Evolutionary conservation across 139 green algal species (phyloP), one percentile per base, ranked within the genome.

Genomic region (Zygnema cylindricum): DNA sequence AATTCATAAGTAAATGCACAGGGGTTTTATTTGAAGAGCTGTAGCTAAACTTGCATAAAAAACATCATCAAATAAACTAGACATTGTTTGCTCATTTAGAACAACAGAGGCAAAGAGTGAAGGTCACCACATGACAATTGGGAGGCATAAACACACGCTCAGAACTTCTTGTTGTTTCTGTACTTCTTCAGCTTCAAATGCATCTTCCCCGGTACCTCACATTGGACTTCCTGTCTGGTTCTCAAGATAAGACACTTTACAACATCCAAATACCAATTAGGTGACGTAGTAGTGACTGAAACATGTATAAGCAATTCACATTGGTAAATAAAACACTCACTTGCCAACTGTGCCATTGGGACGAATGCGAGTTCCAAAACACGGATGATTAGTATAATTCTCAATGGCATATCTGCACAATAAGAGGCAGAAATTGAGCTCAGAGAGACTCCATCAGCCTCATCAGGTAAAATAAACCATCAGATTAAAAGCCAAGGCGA

Each of bases 321-420:
- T n/a, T n/a, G n/a, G n/a, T n/a, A n/a, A n/a, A n/a, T n/a, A 73
- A 49, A 32, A 1, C 33, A 25, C 76, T 86, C 33, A 86, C 85
- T 39, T 39, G 41, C 75, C 55, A 38, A 85, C 41, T 49, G 87
- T 69, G 38, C 87, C 87, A 21, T 90, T 55, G 32, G 55, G 79
- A 30, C 38, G 30, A 30, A 76, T 39, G 25, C 81, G 81, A 32
- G 43, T 91, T 22, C 87, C 91, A 42, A 93, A 38, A 69, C 83
- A 92, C 25, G 76, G 86, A 76, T 97, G 95, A 71, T 98, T 92
- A 11, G 94, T 89, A 71, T 94, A 96, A 16, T 92, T 92, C 0
- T 88, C 78, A 0, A 97, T 85, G 35, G 40, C 75, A 63, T 86
- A 38, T 49, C 86, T 90, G 69, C 84, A 84, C 7, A 7, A 21